Base-by-base conservation (phyloP, 2,329 filamentous ascomycete species). In the Ophioceras dolichostomum region DNA sequence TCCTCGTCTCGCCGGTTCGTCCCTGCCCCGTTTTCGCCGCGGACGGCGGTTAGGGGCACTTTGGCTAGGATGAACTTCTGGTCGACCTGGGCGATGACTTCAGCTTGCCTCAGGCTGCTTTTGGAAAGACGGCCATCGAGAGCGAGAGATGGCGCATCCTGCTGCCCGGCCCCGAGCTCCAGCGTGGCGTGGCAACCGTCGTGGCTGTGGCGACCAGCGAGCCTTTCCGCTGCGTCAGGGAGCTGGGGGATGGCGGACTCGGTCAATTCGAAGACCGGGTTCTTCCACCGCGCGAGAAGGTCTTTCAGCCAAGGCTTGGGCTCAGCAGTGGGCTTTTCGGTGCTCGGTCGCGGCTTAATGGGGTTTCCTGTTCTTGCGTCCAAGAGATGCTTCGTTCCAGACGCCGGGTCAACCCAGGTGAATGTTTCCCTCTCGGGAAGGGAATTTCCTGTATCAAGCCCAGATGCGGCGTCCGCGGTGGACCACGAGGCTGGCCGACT, bases 31-130 rank as follows among this genome's bases (percentile, higher is more conserved):
- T 5, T 12, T 35, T 26, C 5, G 5, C 36, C 10, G 10, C 19
- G 14, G 16, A 4, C n/a, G n/a, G n/a, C n/a, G n/a, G n/a, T n/a
- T n/a, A 50, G 36, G 0, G 57, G 53, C 35, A 84, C 59, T 43
- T 73, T 80, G 17, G 77, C 65, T 1, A 98, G 60, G 13, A 98
- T 81, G 52, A 94, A 98, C 54, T 98, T 98, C 12, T 64, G 68
- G 53, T 96, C 89, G 1, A 98, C 80, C 50, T 98, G 91, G 0
- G 77, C 69, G 30, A 98, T 70, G 1, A 94, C 64, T 34, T 71
- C 59, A 0, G 83, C 83, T 7, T 58, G 51, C 2, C 56, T 52
- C 8, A 95, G 60, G 1, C 67, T 68, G 4, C 61, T 49, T 45
- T 78, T 83, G 1, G 78, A 83, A 1, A 95, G 55, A 10, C 63